Conservation (phyloP, 371 early-diverging fungal species). For the Saksenaea vasiformis region DNA sequence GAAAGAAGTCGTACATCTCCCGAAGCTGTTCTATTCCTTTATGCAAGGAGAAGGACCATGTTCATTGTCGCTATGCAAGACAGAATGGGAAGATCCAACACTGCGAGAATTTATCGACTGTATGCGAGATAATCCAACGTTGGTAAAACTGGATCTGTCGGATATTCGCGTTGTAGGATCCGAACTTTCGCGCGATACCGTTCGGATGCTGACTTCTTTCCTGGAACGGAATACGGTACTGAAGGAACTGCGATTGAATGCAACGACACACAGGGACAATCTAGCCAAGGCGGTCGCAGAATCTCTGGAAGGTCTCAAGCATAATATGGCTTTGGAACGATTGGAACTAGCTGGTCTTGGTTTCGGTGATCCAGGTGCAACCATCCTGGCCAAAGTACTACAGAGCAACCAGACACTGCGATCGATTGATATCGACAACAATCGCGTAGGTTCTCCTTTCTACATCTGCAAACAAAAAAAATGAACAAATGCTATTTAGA, state of each 20-base stretch:
- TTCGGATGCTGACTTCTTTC: constrained; percentile 30
- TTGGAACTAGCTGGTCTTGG: constrained; percentile 31
- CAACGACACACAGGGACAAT: neutral
- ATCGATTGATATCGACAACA: constrained; percentile 33
- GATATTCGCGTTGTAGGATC: constrained; percentile 26
- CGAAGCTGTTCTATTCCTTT: constrained; percentile 36
- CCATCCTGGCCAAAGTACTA: constrained; percentile 28
- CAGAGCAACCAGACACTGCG: constrained; percentile 25
- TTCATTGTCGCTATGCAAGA: constrained; percentile 31
- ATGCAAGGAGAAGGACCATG: constrained; percentile 38
- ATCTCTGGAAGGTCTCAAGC: constrained; percentile 26
- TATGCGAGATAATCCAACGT: constrained; percentile 31
- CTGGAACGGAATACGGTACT: constrained; percentile 40
- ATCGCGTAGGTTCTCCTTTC: constrained; percentile 26
- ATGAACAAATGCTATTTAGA: constrained; percentile 17
- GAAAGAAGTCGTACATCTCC: constrained; percentile 37
- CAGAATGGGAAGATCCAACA: constrained; percentile 46
- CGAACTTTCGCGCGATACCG: constrained; percentile 32
- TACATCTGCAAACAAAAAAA: neutral
- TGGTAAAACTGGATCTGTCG: constrained; percentile 28
- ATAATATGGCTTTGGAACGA: constrained; percentile 25
- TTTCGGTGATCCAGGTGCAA: constrained; percentile 35
- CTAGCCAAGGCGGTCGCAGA: constrained; percentile 18
- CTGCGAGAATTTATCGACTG: constrained; percentile 44
- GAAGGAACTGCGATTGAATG: constrained; percentile 21